Base-by-base conservation (phyloP, 2,329 filamentous ascomycete species). In the Aspergillus versicolor region DNA sequence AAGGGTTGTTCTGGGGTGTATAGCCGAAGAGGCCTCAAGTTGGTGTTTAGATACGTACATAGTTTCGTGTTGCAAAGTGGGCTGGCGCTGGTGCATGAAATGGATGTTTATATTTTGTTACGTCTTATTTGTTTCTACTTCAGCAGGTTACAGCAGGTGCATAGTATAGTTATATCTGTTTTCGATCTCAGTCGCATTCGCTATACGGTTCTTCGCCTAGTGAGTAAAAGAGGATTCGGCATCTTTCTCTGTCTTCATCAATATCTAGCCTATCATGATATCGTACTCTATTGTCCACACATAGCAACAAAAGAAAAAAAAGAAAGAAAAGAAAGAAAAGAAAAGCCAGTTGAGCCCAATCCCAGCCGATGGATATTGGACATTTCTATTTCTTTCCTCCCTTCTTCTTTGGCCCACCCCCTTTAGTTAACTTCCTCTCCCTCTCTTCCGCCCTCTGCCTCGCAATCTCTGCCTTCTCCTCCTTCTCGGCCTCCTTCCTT, bases 401-500 rank as follows among this genome's bases (percentile, higher is more conserved):
- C 46, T 70, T 70, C 61, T 70, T 73, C 70, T 72, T 75, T 13
- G 67, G 65, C 15, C 63, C 64, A 3, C 74, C 75, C 63, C 73
- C 61, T 64, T 75, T 78, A 12, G 69, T 68, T n/a, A 53, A 12
- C 43, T 47, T 53, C 34, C 34, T 53, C 65, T 80, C 76, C 22
- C 71, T 67, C 59, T 75, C 71, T 27, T 71, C 72, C 32, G 66
- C 69, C 55, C 71, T 70, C 62, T 73, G 70, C 57, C 67, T 71
- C 13, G 75, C 73, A 44, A 70, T 62, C 51, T 74, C 76, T 3
- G 75, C 76, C 57, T 70, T 74, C 64, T 81, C 78, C 56, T 81
- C 79, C 82, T 81, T 84, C 85, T 88, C 85, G 2, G 85, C 93
- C 79, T 90, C 85, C 81, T 93, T 92, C 67, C 91, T 81, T 30